Evolutionary conservation across 2,329 filamentous ascomycete genomes (phyloP).

Genomic region (Pezicula carpinea): DNA sequence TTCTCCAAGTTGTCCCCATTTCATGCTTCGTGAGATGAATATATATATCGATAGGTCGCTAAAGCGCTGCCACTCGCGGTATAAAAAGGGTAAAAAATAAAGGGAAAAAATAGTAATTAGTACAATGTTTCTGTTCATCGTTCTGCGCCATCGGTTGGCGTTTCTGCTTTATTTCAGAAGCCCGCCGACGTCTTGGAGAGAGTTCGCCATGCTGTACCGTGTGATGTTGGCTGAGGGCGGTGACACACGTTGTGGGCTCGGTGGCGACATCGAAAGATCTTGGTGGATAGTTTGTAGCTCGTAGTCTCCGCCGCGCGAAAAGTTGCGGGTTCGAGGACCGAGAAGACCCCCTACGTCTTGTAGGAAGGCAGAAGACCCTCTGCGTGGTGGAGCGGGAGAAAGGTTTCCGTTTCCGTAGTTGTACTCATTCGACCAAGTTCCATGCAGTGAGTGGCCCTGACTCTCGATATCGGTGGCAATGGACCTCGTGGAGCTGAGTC

Average conservation of each 20-base stretch:
- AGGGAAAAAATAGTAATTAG: background rate
- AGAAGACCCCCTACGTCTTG: slow-evolving; percentile 55
- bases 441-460: slow-evolving; percentile 11
- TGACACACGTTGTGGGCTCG: slow-evolving; percentile 1
- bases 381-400: slow-evolving; percentile 39
- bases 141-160: no score
- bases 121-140: background rate
- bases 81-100: background rate
- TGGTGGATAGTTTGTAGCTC: slow-evolving; percentile 25
- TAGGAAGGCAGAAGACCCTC: slow-evolving; percentile 53
- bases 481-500: slow-evolving; percentile 19
- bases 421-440: slow-evolving; percentile 16
- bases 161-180: slow-evolving; percentile 23
- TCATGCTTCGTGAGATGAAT: background rate
- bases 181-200: slow-evolving; percentile 39
- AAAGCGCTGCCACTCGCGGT: background rate
- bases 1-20: background rate
- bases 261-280: slow-evolving; percentile 1
- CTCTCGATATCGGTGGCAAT: slow-evolving; percentile 25
- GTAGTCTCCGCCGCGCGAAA: slow-evolving; percentile 20
- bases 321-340: slow-evolving; percentile 29
- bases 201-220: slow-evolving; percentile 25
- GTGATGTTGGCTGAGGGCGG: slow-evolving; percentile 12
- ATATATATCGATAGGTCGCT: background rate
- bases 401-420: slow-evolving; percentile 17